Base-by-base conservation (phyloP, 2,329 filamentous ascomycete genomes). In the Trichoderma koningiopsis region DNA sequence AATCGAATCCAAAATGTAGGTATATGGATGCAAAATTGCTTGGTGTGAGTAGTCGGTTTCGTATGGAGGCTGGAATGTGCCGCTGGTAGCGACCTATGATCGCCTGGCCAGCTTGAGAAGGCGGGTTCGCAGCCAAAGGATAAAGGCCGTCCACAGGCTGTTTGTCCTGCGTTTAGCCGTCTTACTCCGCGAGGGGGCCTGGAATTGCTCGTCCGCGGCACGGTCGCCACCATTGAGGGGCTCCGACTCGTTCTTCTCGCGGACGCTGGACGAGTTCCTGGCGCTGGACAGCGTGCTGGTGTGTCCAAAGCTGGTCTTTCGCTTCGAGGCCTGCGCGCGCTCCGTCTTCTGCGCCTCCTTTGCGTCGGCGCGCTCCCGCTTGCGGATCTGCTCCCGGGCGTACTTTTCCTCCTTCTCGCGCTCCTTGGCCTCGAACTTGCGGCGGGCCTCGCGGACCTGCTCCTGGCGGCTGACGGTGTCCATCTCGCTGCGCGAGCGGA, bases 351-450 rank as follows among this genome's bases (percentile, higher is more conserved):
- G 81, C 1, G 86, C 86, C 70, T 88, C 86, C 74, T 85, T 88
- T 73, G 81, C 83, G 68, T 87, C 85, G n/a, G 83, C 83, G 58
- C 87, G 87, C 75, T 89, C 87, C 43, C 85, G 83, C 70, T 86
- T 87, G 71, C 83, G 83, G 69, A 86, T 82, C 79, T 88, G 84
- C 72, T 89, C 86, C 14, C 85, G 84, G 19, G 85, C 87, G 60
- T 87, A 87, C 74, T 89, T 89, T 75, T 89, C 88, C 43, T 89
- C 85, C 78, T 90, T 90, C 65, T 81, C 81, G 19, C 82, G 82
- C 76, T 91, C 87, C 75, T 86, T 87, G 75, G 88, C 85, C 75
- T 89, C 84, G 71, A 90, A 90, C 74, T 87, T 88, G 73, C 86
- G 86, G 65, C 88, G 87, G 4, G 87, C 88, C 74, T 86, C 85